These are phyloP conservation scores for Flaveria sonorensis DNA, from an alignment of 129 eudicot species.

Conservation along the genomic window DNA sequence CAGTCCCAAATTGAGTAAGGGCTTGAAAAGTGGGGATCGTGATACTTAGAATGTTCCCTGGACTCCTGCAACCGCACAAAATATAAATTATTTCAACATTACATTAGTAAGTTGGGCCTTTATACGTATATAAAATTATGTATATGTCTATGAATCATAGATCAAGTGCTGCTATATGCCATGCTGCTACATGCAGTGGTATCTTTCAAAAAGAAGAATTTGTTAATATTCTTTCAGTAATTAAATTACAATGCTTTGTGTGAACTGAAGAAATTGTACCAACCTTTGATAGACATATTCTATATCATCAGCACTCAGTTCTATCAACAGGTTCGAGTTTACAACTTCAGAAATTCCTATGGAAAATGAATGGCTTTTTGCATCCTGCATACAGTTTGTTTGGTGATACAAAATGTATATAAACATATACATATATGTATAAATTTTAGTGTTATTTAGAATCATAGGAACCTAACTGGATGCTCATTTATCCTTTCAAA, in stretches of 20 bases:
- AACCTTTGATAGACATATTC: conserved; percentile 90
- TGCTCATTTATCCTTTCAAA: conserved; percentile 90
- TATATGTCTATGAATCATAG: neutral
- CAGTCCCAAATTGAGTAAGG: conserved; percentile 76
- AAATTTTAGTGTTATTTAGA: conserved; percentile 9
- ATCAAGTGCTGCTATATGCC: neutral
- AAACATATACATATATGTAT: neutral
- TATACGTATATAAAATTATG: neutral
- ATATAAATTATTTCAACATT: neutral
- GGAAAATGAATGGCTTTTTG: conserved; percentile 81
- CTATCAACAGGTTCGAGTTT: conserved; percentile 76
- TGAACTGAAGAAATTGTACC: conserved; percentile 15
- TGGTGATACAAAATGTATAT: conserved; percentile 23
- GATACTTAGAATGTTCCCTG: conserved; percentile 69
- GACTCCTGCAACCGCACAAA: conserved; percentile 56
- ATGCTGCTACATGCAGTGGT: too few relatives aligned
- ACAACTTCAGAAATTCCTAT: conserved; percentile 80
- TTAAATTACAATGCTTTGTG: neutral
- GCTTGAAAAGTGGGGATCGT: conserved; percentile 84
- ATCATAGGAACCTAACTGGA: conserved; percentile 65
- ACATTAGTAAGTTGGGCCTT: too few relatives aligned
- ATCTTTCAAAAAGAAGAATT: too few relatives aligned
- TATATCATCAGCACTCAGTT: conserved; percentile 82
- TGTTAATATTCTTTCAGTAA: neutral
- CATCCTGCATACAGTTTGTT: conserved; percentile 55